phyloP scores from a whole-genome alignment of 305 asterid species.

The Coffea humblotiana region DNA sequence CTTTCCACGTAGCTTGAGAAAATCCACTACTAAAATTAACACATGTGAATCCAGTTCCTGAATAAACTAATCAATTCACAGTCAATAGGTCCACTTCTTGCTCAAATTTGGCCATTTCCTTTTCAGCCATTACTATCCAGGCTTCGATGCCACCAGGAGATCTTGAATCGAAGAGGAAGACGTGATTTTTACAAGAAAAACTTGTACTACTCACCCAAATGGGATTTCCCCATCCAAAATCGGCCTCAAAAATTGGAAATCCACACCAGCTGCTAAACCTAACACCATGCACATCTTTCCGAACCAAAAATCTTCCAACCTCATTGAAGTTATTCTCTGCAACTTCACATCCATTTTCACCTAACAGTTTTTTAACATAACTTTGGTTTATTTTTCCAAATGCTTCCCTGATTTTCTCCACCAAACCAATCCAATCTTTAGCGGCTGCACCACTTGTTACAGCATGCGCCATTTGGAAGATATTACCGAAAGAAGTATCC shows the following conservation, averaged over 20 bases:
- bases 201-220: conserved; percentile 30
- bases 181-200: conserved; percentile 22
- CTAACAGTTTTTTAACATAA: conserved; percentile 8
- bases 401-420: conserved; percentile 23
- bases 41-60: not conserved
- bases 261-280: conserved; percentile 41
- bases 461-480: conserved; percentile 26
- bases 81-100: not conserved
- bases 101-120: conserved; percentile 18
- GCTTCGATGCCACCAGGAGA: conserved; percentile 40
- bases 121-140: conserved; percentile 36
- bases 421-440: conserved; percentile 14
- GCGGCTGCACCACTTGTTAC: conserved; percentile 3
- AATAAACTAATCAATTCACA: not conserved
- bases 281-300: conserved; percentile 14
- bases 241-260: conserved; percentile 34
- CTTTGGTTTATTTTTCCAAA: conserved; percentile 23
- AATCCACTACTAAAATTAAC: not conserved
- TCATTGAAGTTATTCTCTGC: not conserved
- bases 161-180: conserved; percentile 25
- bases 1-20: not conserved
- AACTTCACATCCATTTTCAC: conserved; percentile 18
- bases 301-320: not conserved
- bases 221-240: conserved; percentile 53
- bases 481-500: conserved; percentile 35